These are phyloP conservation scores for Phytophthora agathidicida DNA, from an alignment of 352 stramenopile genomes.

Conservation along the genomic window DNA sequence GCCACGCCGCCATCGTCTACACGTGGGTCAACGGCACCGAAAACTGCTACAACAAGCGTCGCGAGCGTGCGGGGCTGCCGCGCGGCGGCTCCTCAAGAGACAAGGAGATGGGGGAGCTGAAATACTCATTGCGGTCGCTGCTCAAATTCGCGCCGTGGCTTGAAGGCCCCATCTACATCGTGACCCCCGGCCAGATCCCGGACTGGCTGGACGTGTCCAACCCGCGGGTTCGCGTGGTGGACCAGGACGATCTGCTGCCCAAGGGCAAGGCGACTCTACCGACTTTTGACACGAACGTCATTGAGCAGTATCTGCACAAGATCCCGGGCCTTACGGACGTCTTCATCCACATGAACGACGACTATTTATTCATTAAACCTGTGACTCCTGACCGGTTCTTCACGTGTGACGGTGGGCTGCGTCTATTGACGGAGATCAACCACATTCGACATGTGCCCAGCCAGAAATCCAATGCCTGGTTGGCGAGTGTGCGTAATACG, in stretches of 20 bases:
- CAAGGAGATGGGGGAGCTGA: conserved; percentile 88
- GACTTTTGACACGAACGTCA: conserved; percentile 85
- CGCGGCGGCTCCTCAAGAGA: conserved; percentile 72
- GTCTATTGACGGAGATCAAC: conserved; percentile 83
- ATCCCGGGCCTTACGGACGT: conserved; percentile 86
- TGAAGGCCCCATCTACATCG: conserved; percentile 83
- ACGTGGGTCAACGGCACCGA: conserved; percentile 89
- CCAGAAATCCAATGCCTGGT: conserved; percentile 71
- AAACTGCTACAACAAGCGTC: conserved; percentile 74
- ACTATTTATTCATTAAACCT: conserved; percentile 90
- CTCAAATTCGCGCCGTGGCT: conserved; percentile 84
- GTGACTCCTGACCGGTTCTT: conserved; percentile 85
- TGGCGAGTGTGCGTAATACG: conserved; percentile 82
- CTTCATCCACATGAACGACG: conserved; percentile 92
- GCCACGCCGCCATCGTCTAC: conserved; percentile 79
- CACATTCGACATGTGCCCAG: conserved; percentile 78
- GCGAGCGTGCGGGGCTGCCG: conserved; percentile 53
- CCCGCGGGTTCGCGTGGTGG: conserved; percentile 69
- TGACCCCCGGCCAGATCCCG: conserved; percentile 81
- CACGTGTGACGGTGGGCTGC: conserved; percentile 79
- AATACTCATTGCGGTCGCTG: conserved; percentile 85
- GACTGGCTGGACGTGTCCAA: conserved; percentile 80
- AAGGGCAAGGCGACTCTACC: conserved; percentile 59
- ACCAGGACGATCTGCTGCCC: conserved; percentile 81
- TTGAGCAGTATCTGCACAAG: conserved; percentile 89